Base-by-base conservation (phyloP, 305 asterid genomes). In the Plantago coronopus region DNA sequence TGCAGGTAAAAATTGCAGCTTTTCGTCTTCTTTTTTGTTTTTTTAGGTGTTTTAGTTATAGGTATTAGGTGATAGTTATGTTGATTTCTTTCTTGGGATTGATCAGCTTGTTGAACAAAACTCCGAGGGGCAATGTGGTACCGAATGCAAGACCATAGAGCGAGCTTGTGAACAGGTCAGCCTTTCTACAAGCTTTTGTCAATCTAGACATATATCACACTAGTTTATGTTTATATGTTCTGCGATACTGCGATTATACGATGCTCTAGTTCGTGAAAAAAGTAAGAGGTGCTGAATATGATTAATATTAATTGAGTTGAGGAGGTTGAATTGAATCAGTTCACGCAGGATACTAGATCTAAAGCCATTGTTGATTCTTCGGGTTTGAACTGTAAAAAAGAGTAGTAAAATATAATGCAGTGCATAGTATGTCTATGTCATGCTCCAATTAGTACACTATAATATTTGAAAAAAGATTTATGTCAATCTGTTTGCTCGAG, bases 161-260 rank as follows among this genome's bases (percentile, higher is more conserved):
- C 78, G 95, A 64, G 86, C 97, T 81, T 94, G 99, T 74, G 96
- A 89, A 79, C 91, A 94, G 96, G 99, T 89, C 54, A 83, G 3
- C 15, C 2, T 51, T 23, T 51, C 16, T 21, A 1, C n/a, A 19
- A 18, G 54, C 23, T 9, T 13, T 4, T 17, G 20, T 47, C 17
- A 3, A 47, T 50, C 15, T 9, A 4, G 21, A 21, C 56, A 27
- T 12, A 10, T 29, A 50, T 50, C 34, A 5, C 25, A 27, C 31
- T 27, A 27, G 5, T 5, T 27, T 27, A 27, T 27, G 5, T 27
- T n/a, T n/a, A n/a, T n/a, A n/a, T n/a, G n/a, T n/a, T n/a, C n/a
- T n/a, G n/a, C n/a, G n/a, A n/a, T n/a, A n/a, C n/a, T n/a, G n/a
- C n/a, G n/a, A n/a, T n/a, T n/a, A n/a, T n/a, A n/a, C n/a, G n/a